Evolutionary conservation across 768 basidiomycete genomes (phyloP).

Genomic region (Pleurotus platypus): DNA sequence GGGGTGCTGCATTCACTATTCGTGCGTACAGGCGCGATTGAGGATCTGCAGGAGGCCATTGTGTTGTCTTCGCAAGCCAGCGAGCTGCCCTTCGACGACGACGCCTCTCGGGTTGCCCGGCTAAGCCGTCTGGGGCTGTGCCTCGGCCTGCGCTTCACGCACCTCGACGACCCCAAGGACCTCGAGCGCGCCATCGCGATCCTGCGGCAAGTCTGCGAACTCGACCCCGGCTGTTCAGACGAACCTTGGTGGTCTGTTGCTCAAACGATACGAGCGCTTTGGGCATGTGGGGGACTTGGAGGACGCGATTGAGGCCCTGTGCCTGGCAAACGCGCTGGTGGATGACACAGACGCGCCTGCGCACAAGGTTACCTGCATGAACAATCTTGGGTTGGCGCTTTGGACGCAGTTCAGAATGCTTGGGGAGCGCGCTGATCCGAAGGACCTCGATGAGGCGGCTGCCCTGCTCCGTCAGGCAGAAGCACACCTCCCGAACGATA

Average conservation of each 20-base stretch:
- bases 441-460: neutral
- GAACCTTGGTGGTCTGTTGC: constrained; percentile 3
- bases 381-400: constrained; percentile 1
- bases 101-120: neutral
- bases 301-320: neutral
- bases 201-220: neutral
- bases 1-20: neutral
- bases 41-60: neutral
- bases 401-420: neutral
- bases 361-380: neutral
- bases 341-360: neutral
- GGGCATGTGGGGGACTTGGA: constrained; percentile 7
- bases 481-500: neutral
- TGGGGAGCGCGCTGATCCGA: neutral
- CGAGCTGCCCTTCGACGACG: neutral
- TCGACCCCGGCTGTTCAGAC: neutral
- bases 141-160: constrained; percentile 3
- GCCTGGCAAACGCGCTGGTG: neutral
- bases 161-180: constrained; percentile 1
- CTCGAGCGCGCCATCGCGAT: constrained; percentile 1
- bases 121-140: neutral
- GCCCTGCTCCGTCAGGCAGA: neutral
- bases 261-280: constrained; percentile 1
- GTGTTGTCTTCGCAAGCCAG: neutral
- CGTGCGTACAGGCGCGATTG: neutral